Evolutionary conservation across 148 eudicot genomes (phyloP).

Genomic region (Chenopodium suecicum): DNA sequence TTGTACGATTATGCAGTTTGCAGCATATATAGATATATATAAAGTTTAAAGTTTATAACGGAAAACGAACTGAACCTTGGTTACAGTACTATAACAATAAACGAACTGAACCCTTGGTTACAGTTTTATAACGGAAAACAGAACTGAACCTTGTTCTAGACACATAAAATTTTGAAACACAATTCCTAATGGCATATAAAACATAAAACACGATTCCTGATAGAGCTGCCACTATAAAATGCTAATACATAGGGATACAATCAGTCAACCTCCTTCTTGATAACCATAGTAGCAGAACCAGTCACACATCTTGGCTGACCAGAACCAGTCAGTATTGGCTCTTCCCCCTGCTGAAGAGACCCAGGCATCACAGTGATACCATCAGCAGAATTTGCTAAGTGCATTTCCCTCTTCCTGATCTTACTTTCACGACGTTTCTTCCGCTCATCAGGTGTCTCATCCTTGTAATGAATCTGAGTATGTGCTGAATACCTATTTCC

Average conservation of each 20-base stretch:
- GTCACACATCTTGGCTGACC: too few species aligned
- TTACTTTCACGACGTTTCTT: slow-evolving; percentile 21
- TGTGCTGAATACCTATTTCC: slow-evolving; percentile 19
- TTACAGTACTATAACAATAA: not conserved
- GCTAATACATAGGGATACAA: not conserved
- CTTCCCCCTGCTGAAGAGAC: not conserved
- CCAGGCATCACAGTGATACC: slow-evolving; percentile 22
- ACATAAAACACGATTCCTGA: not conserved
- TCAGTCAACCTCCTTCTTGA: slow-evolving; percentile 15
- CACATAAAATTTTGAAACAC: not conserved
- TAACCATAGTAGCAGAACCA: not conserved
- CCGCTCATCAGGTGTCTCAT: slow-evolving; percentile 14
- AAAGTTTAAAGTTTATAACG: not conserved
- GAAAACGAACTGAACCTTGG: not conserved
- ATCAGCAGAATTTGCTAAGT: not conserved
- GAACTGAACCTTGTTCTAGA: not conserved
- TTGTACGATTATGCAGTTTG: not conserved
- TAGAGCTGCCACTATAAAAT: not conserved
- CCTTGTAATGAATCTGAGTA: slow-evolving; percentile 10
- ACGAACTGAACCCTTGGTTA: not conserved
- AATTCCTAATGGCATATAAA: not conserved
- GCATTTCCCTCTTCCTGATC: slow-evolving; percentile 13
- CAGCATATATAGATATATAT: not conserved
- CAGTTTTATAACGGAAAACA: not conserved
- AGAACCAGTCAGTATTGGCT: not conserved